Evolutionary conservation across 2,329 filamentous ascomycete genomes (phyloP), one percentile per base, ranked within the genome.

Genomic region (Fusarium pseudograminearum): DNA sequence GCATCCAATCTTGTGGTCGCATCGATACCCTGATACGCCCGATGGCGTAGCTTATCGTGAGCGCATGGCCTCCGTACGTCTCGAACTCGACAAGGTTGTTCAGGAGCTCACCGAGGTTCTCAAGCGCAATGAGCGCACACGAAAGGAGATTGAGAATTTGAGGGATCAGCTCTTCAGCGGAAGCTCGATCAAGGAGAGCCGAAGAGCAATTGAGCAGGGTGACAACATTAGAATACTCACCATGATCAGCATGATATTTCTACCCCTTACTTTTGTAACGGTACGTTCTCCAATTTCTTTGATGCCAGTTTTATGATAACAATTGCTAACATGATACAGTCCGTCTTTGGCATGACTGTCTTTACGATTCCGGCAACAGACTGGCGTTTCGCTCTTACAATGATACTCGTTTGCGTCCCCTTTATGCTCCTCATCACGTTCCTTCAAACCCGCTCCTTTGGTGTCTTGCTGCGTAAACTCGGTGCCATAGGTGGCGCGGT

Each of bases 91-190:
- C 52, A 80, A 80, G 30, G 84, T 86, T 20, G 83, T 89, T 40
- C 78, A 78, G 14, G 82, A 86, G 45, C 80, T 88, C 3, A 77
- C 80, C 14, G 80, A 78, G 14, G 79, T 87, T 26, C 79, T 84
- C 28, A 78, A 81, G 48, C 81, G 84, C 57, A 89, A 89, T 60
- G 84, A 87, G 69, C 81, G 83, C 48, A 82, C 85, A 18, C 78
- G 86, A 20, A 83, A 83, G 52, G 86, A 89, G 73, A 87, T 89
- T 47, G 78, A 83, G 53, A 85, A 83, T 6, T 74, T 90, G 61
- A 80, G 88, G 54, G 87, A 90, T 62, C 87, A 90, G 74, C 82
- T 90, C 1, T 90, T 90, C 76, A 86, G 82, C 36, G 88, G 88
- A 4, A 90, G 87, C n/a, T 84, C 82, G 4, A 88, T 91, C 57